These are phyloP conservation scores for Saccharomyces jurei DNA, from an alignment of 805 yeast species.

Conservation along the genomic window DNA sequence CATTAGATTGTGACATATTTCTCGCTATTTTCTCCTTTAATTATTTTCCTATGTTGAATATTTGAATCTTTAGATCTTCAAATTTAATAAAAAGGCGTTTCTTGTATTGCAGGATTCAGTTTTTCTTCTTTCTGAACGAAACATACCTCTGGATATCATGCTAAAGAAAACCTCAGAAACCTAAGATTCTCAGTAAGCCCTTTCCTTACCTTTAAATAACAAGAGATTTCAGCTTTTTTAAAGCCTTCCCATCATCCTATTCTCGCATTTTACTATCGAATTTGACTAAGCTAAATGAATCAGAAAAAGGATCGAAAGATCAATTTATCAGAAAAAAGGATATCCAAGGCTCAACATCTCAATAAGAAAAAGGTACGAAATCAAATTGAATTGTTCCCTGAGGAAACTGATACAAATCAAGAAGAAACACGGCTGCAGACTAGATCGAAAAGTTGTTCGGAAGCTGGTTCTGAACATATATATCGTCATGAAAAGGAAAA, in stretches of 20 bases:
- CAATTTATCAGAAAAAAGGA: conserved; percentile 14
- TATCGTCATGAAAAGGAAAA: conserved; percentile 2
- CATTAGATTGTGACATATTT: conserved; percentile 2
- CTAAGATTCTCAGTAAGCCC: neutral
- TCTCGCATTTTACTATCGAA: neutral
- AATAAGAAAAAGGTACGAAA: conserved; percentile 18
- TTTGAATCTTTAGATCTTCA: neutral
- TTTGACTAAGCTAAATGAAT: neutral
- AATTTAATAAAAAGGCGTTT: neutral
- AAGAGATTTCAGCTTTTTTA: neutral
- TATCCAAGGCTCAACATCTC: conserved; percentile 17
- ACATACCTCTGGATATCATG: neutral
- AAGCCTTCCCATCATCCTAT: neutral
- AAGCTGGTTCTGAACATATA: conserved; percentile 27
- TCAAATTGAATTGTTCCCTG: conserved; percentile 20
- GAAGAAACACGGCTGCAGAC: conserved; percentile 31
- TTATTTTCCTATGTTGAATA: neutral
- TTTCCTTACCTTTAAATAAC: neutral
- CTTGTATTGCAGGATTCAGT: neutral
- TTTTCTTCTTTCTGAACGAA: neutral
- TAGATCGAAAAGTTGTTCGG: conserved; percentile 35
- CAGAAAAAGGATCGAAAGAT: conserved; percentile 8
- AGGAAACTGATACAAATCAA: conserved; percentile 24
- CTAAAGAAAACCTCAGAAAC: no score
- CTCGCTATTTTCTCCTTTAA: neutral